phyloP scores from a whole-genome alignment of 805 yeast species.

The Candida incommunis region DNA sequence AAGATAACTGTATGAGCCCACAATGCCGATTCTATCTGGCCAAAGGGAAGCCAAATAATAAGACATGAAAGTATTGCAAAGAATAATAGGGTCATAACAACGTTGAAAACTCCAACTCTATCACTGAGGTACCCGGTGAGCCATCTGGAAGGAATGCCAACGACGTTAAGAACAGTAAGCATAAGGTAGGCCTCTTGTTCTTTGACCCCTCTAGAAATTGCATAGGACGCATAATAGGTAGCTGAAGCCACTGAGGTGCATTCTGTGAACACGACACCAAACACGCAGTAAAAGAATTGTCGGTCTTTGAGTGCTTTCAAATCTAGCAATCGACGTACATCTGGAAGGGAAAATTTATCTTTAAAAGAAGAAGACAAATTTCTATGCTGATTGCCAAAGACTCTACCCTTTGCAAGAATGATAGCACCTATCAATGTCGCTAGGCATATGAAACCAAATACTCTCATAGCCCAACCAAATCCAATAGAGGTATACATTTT shows the following conservation, averaged over 20 bases:
- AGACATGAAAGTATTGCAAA: not conserved
- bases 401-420: slow-evolving; percentile 25
- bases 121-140: not conserved
- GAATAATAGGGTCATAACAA: not conserved
- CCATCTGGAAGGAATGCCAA: slow-evolving; percentile 1
- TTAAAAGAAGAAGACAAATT: not conserved
- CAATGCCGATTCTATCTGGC: not conserved
- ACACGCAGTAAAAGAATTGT: slow-evolving; percentile 15
- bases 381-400: slow-evolving; percentile 4
- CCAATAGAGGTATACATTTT: slow-evolving; percentile 35
- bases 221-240: not conserved
- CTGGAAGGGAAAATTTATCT: not conserved
- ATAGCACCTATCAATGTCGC: slow-evolving; percentile 19
- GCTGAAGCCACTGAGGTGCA: slow-evolving; percentile 21
- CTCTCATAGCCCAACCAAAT: slow-evolving; percentile 45
- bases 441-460: slow-evolving; percentile 24
- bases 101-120: not conserved
- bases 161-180: not conserved
- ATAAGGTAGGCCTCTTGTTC: not conserved
- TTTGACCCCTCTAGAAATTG: not conserved
- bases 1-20: not conserved
- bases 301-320: slow-evolving; percentile 17
- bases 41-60: not conserved
- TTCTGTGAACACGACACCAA: slow-evolving; percentile 27
- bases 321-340: slow-evolving; percentile 11